A percentile compares a stretch with the other conserved stretches of the same genome.
phyloP scores from a whole-genome alignment of 371 early-diverging fungal genomes.

The Globomyces sp. region DNA sequence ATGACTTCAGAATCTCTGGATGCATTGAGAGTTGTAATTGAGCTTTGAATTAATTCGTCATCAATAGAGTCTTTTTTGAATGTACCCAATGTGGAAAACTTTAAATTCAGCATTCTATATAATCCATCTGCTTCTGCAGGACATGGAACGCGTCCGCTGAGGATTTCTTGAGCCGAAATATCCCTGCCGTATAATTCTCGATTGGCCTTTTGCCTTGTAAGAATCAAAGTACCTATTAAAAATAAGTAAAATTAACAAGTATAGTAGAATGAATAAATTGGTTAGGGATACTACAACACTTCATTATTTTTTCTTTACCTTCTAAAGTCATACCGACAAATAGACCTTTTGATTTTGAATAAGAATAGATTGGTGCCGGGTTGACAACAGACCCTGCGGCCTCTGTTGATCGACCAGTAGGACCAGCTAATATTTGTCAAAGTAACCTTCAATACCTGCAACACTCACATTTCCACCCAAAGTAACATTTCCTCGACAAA shows the following conservation, averaged over 20 bases:
- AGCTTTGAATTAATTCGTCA: slow-evolving; percentile 4
- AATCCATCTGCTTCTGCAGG: slow-evolving; percentile 66
- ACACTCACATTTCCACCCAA: slow-evolving; percentile 87
- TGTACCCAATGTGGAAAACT: slow-evolving; percentile 28
- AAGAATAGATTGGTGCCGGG: slow-evolving; percentile 88
- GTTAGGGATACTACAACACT: too few species aligned
- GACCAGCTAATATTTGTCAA: slow-evolving; percentile 63
- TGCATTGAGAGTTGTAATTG: slow-evolving; percentile 6
- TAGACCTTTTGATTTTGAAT: slow-evolving; percentile 80
- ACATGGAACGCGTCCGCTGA: slow-evolving; percentile 76
- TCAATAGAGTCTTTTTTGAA: background rate
- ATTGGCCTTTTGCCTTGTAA: slow-evolving; percentile 88
- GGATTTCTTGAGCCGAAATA: slow-evolving; percentile 69
- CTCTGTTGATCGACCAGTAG: slow-evolving; percentile 86
- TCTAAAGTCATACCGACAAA: slow-evolving; percentile 62
- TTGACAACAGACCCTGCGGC: slow-evolving; percentile 76
- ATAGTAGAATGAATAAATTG: too few species aligned
- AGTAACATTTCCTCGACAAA: slow-evolving; percentile 82
- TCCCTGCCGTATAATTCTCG: slow-evolving; percentile 77
- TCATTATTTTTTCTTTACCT: slow-evolving; percentile 29
- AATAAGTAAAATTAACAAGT: too few species aligned
- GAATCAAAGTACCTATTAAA: slow-evolving; percentile 44
- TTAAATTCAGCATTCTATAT: slow-evolving; percentile 52
- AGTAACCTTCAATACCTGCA: slow-evolving; percentile 37
- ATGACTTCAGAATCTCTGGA: background rate